Evolutionary conservation across 305 asterid species (phyloP).

Genomic region (Fraxinus velutina): DNA sequence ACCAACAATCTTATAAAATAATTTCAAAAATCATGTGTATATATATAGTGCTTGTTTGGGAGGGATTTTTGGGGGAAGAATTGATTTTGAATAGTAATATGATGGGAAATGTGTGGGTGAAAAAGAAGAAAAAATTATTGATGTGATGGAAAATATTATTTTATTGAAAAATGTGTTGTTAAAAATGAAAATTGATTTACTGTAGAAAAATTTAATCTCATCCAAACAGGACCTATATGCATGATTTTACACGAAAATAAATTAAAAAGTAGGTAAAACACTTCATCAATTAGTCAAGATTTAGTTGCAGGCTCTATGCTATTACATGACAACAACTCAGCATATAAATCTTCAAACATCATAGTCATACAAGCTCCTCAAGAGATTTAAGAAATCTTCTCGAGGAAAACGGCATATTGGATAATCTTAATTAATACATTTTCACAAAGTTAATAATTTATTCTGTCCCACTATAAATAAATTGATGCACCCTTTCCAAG

Average conservation of each 20-base stretch:
- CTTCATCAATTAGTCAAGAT: background rate
- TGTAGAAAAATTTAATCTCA: too few species aligned
- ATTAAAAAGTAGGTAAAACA: background rate
- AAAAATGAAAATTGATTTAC: too few species aligned
- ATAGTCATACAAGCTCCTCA: background rate
- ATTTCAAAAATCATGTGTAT: too few species aligned
- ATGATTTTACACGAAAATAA: background rate
- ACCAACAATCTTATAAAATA: too few species aligned
- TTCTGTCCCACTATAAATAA: background rate
- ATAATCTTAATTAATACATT: constrained; percentile 27
- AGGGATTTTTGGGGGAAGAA: too few species aligned
- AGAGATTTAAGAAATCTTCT: constrained; percentile 22
- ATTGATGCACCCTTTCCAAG: constrained; percentile 37
- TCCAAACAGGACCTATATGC: too few species aligned
- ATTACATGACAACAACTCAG: background rate
- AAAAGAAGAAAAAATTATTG: too few species aligned
- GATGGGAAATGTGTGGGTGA: too few species aligned
- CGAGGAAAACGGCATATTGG: constrained; percentile 30
- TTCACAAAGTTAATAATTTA: background rate
- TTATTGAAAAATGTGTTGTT: too few species aligned
- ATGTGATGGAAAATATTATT: too few species aligned
- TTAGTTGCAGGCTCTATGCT: background rate
- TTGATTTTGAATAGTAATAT: too few species aligned
- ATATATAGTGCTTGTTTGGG: too few species aligned
- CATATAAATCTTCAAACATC: background rate